Evolutionary conservation across 805 yeast genomes (phyloP).

Genomic region (Pichia kluyveri): DNA sequence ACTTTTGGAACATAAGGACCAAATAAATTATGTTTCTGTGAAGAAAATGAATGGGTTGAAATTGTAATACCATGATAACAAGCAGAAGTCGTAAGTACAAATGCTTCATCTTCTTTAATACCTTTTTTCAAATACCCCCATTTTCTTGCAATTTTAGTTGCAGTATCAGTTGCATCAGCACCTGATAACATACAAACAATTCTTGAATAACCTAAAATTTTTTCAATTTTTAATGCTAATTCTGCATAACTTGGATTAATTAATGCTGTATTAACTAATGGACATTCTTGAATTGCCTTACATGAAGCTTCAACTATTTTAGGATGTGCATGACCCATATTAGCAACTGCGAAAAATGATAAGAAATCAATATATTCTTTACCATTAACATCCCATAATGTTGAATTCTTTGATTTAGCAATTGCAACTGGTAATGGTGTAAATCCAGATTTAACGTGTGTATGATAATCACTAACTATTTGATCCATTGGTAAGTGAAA

Average conservation of each 20-base stretch:
- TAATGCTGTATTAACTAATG: constrained; percentile 17
- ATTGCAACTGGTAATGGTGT: constrained; percentile 18
- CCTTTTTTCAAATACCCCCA: constrained; percentile 20
- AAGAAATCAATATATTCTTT: constrained; percentile 22
- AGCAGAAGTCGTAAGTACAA: constrained; percentile 17
- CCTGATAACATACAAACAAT: constrained; percentile 20
- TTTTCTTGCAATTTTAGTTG: constrained; percentile 21
- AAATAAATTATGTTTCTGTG: constrained; percentile 8
- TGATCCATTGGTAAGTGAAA: neutral
- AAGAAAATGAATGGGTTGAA: constrained; percentile 20
- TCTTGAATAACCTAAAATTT: constrained; percentile 17
- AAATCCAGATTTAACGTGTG: constrained; percentile 18
- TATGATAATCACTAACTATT: constrained; percentile 7
- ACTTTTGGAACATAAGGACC: constrained; percentile 20
- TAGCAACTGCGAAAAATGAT: constrained; percentile 23
- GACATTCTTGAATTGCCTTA: constrained; percentile 14
- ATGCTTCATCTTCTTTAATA: constrained; percentile 13
- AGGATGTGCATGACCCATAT: constrained; percentile 25
- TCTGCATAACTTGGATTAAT: constrained; percentile 19
- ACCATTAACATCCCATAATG: constrained; percentile 21
- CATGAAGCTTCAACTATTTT: constrained; percentile 21
- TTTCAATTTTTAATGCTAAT: constrained; percentile 13
- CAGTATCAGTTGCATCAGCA: constrained; percentile 23
- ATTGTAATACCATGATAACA: constrained; percentile 23
- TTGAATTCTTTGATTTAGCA: constrained; percentile 16